Conservation (phyloP, 768 basidiomycete species). For the Lactarius evosmus region DNA sequence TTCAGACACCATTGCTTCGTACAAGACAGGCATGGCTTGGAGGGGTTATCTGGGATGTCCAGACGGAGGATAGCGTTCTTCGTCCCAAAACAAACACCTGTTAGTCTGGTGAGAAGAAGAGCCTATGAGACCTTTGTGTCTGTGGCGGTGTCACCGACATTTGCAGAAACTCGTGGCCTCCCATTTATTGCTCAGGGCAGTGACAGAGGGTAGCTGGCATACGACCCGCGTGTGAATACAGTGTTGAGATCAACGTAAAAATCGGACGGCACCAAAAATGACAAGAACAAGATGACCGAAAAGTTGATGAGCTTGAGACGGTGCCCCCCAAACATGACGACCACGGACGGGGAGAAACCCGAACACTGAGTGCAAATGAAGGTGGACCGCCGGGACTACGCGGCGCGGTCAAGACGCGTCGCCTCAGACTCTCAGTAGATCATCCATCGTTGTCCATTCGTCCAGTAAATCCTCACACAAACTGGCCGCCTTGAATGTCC, state of each 20-base stretch:
- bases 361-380: background rate
- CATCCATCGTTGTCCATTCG: background rate
- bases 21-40: conserved; percentile 89
- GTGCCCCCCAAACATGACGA: conserved; percentile 2
- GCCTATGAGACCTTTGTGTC: conserved; percentile 8
- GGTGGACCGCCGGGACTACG: too few relatives aligned
- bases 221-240: conserved; percentile 5
- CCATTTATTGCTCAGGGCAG: conserved; percentile 62
- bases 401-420: conserved; percentile 14
- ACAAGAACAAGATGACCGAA: conserved; percentile 6
- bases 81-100: conserved; percentile 88
- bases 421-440: background rate
- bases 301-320: background rate
- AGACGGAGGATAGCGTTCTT: conserved; percentile 86
- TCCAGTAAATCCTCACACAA: background rate
- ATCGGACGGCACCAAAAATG: conserved; percentile 27
- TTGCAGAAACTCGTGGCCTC: conserved; percentile 91
- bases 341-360: background rate
- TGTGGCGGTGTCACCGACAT: conserved; percentile 47
- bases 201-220: conserved; percentile 40
- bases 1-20: conserved; percentile 96
- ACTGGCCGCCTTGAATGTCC: conserved; percentile 49
- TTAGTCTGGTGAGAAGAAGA: background rate
- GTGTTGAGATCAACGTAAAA: background rate
- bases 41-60: conserved; percentile 75